Evolutionary conservation across 768 basidiomycete species (phyloP), one percentile per base, ranked within the genome.

Genomic region (Ramaria sp.): DNA sequence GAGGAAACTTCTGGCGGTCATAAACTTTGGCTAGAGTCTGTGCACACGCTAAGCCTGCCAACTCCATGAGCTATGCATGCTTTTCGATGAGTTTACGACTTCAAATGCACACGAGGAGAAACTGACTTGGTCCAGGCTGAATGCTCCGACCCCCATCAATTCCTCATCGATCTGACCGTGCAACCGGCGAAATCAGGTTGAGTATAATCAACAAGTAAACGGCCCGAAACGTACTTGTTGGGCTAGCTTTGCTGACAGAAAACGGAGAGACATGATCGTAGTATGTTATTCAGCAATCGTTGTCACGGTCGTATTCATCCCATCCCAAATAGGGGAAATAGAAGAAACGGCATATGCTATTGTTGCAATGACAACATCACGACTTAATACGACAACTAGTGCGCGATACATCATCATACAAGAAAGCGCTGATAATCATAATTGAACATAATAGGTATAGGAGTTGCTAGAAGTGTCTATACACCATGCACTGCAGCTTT

Each of bases 21-120:
- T 90, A 98, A 0, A 82, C 80, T n/a, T 73, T 83, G 5, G 86
- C 82, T 2, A 97, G 70, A 0, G 88, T 78, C 65, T 94, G 89
- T 0, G 95, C 96, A 64, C 94, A 94, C 1, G 95, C 85, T 9
- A 98, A 72, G 1, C 96, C 96, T 28, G 95, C 95, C 12, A 98
- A 78, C 64, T 98, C 95, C 92, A 97, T 96, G 28, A 97, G 71
- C 90, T 95, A 64, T 18, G 1, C 34, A 25, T 43, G 28, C 28
- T 49, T 7, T 30, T 18, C 7, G 2, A 48, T 25, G 58, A 32
- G 50, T 39, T 18, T 16, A 30, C 39, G 45, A 47, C 27, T 28
- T 41, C 16, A 16, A 47, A 47, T 38, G 20, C 44, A 32, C 24
- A 5, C 9, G 32, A 30, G 8, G 12, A 55, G 18, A 39, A 36